phyloP scores from a whole-genome alignment of 176 grass and related monocot genomes.

The sorghum (Sorghum bicolor) region Sorghum_bicolor_NCBIv3 NC_012875.2:57464001-57464500 shows the following conservation, averaged over 20 bases:
- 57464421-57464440: constrained; percentile 12
- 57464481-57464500: constrained; percentile 52
- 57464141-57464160: constrained; percentile 81
- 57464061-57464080: constrained; percentile 99
- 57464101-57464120: constrained; percentile 96
- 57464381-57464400: constrained; percentile 2
- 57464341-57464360: constrained; percentile 83
- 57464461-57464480: constrained; percentile 69
- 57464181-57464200: constrained; percentile 40
- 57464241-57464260: constrained; percentile 16
- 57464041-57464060: background rate
- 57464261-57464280: constrained; percentile 18
- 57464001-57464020: background rate
- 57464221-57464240: constrained; percentile 10
- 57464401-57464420: background rate
- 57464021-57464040: constrained; percentile 7
- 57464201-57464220: background rate
- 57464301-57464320: constrained; percentile 64
- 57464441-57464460: constrained; percentile 47
- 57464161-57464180: constrained; percentile 86
- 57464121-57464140: constrained; percentile 93
- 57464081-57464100: constrained; percentile 93
- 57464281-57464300: constrained; percentile 64
- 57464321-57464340: constrained; percentile 73
- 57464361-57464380: constrained; percentile 70